phyloP scores from a whole-genome alignment of 805 yeast genomes.

The Myxozyma neotropica region DNA sequence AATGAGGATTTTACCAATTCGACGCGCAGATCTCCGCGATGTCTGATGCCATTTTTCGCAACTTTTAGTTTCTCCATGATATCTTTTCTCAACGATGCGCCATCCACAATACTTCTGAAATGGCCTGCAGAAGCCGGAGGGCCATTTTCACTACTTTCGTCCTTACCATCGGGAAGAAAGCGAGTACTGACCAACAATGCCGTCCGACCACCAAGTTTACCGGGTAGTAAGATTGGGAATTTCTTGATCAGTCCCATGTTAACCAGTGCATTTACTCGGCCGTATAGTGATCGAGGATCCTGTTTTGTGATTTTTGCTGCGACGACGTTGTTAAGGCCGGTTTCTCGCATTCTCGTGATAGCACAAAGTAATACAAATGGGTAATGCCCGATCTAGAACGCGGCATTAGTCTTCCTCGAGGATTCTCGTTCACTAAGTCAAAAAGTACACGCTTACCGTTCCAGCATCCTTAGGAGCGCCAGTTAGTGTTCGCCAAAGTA shows the following conservation, averaged over 20 bases:
- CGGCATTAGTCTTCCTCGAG: too few species aligned
- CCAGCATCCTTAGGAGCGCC: conserved; percentile 40
- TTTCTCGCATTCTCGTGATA: conserved; percentile 46
- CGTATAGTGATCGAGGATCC: conserved; percentile 46
- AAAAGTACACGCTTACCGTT: conserved; percentile 28
- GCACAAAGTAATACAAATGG: conserved; percentile 47
- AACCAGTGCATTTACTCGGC: conserved; percentile 41
- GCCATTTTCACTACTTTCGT: not conserved
- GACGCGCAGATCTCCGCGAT: conserved; percentile 45
- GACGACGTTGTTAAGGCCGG: conserved; percentile 45
- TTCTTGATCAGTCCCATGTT: conserved; percentile 43
- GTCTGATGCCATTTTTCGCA: conserved; percentile 43
- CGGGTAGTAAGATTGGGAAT: conserved; percentile 39
- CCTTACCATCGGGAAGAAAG: conserved; percentile 31
- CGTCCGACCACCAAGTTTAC: conserved; percentile 41
- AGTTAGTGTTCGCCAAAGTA: conserved; percentile 45
- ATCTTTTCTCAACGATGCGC: conserved; percentile 30
- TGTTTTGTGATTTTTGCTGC: conserved; percentile 45
- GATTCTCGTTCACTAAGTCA: too few species aligned
- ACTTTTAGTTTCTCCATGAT: conserved; percentile 39
- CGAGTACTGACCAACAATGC: conserved; percentile 40
- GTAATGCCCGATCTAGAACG: conserved; percentile 41
- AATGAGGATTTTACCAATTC: conserved; percentile 38
- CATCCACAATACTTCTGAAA: conserved; percentile 27
- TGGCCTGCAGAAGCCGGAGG: not conserved